Evolutionary conservation across 441 rosid species (phyloP).

Genomic region (Flueggea neowawraea): DNA sequence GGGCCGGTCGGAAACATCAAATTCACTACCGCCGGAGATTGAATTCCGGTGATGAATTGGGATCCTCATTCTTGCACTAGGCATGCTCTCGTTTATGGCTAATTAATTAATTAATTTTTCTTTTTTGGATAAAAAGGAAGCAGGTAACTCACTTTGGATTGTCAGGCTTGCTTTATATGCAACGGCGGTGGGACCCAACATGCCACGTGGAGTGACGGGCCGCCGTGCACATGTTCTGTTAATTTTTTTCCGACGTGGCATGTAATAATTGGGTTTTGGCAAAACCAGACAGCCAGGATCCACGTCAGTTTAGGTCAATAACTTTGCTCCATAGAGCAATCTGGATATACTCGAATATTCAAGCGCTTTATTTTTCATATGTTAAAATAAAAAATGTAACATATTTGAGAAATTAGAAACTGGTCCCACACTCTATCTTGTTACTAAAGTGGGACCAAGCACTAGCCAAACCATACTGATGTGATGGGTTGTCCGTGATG

Average conservation of each 20-base stretch:
- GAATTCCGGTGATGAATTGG: conserved; percentile 10
- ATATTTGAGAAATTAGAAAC: background rate
- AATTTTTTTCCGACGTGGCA: background rate
- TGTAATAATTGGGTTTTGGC: background rate
- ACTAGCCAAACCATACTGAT: background rate
- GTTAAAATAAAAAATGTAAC: background rate
- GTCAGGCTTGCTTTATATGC: too few species aligned
- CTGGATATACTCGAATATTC: conserved; percentile 39
- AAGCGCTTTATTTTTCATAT: background rate
- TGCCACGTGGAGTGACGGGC: background rate
- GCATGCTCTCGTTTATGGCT: conserved; percentile 12
- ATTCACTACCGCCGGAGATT: background rate
- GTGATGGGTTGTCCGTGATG: background rate
- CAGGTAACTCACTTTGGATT: too few species aligned
- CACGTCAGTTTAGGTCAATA: conserved; percentile 36
- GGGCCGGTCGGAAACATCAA: conserved; percentile 14
- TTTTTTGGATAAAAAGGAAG: too few species aligned
- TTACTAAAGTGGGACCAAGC: too few species aligned
- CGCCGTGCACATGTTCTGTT: background rate
- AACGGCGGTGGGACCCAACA: conserved; percentile 22
- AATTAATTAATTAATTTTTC: background rate
- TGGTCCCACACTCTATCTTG: too few species aligned
- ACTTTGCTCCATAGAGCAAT: conserved; percentile 5
- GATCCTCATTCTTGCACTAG: conserved; percentile 15
- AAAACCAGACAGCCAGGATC: conserved; percentile 37